Evolutionary conservation across 257 asterid genomes (phyloP), one percentile per base, ranked within the genome.

Genomic region (Sherardia arvensis): DNA sequence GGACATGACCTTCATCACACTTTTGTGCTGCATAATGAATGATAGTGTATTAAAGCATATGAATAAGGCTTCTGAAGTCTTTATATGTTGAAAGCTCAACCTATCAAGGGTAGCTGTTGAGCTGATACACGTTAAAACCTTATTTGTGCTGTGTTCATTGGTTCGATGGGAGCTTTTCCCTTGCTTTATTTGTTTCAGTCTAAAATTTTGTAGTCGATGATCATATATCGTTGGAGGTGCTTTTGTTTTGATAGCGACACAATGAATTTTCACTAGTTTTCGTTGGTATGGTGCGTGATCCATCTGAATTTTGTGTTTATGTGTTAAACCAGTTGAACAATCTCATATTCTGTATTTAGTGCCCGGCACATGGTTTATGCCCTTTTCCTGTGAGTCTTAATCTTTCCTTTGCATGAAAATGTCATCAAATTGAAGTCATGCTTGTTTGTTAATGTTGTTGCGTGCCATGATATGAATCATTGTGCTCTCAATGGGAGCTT

Each of bases 391-490:
- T 30, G 47, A 64, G 59, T 64, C 65, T 34, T 33, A 53, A 59
- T 61, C 73, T 53, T 61, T 27, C 63, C 73, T 49, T 61, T 71
- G 66, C 71, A 67, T 63, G 71, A 59, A 68, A 76, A 68, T 64
- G 57, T 60, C 55, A 71, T 54, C 65, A 60, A 71, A 48, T 58
- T 53, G 55, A 71, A 48, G 62, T 53, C 56, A 26, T 68, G 33
- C 57, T 53, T 15, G 48, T 33, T 59, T 15, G 48, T 33, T 60
- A 45, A 61, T 56, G 38, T 48, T 53, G 58, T 36, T 75, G 79
- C 79, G 73, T 75, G 79, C 73, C 69, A 70, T 66, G 5, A 62
- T 51, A 62, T 64, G 30, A 25, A 75, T 75, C 76, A 75, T 75
- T 70, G 68, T 66, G 57, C 58, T 66, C 67, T 64, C 27, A 66